Evolutionary conservation across 2,329 filamentous ascomycete genomes (phyloP).

Genomic region (Arthrocladium fulminans): DNA sequence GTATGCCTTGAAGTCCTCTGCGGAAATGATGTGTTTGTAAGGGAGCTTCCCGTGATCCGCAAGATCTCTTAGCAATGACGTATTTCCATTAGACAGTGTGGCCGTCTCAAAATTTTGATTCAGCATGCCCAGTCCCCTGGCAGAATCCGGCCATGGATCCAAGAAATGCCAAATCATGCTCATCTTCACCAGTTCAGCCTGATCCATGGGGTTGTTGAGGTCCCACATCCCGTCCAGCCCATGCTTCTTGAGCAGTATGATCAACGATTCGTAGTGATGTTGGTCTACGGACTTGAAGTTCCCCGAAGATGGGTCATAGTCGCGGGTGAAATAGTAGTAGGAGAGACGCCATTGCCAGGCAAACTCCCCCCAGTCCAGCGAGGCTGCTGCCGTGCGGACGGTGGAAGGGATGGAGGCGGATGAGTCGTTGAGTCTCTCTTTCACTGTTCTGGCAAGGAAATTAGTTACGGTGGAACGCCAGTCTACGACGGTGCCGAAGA

Average conservation of each 20-base stretch:
- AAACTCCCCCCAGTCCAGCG: slow-evolving; percentile 54
- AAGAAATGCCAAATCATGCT: slow-evolving; percentile 65
- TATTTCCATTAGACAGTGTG: slow-evolving; percentile 69
- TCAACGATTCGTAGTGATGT: slow-evolving; percentile 58
- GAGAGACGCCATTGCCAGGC: slow-evolving; percentile 61
- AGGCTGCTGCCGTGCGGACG: slow-evolving; percentile 43
- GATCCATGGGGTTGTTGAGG: no score
- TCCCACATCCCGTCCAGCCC: slow-evolving; percentile 51
- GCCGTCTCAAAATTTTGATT: slow-evolving; percentile 50
- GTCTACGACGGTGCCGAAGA: slow-evolving; percentile 73
- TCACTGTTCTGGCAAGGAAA: slow-evolving; percentile 47
- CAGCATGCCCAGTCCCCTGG: slow-evolving; percentile 48
- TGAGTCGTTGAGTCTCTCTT: slow-evolving; percentile 40
- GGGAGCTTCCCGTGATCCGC: slow-evolving; percentile 48
- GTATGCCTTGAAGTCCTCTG: slow-evolving; percentile 64
- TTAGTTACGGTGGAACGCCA: slow-evolving; percentile 61
- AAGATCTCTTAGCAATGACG: slow-evolving; percentile 57
- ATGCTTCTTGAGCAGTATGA: slow-evolving; percentile 49
- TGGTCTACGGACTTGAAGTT: slow-evolving; percentile 62
- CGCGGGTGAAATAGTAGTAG: slow-evolving; percentile 54
- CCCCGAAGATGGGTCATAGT: slow-evolving; percentile 27
- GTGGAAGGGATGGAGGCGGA: slow-evolving; percentile 37
- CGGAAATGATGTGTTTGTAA: slow-evolving; percentile 56
- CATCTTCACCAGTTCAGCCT: slow-evolving; percentile 55
- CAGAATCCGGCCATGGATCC: slow-evolving; percentile 57